phyloP scores from a whole-genome alignment of 2,329 filamentous ascomycete species.

The Cladophialophora exuberans region DNA sequence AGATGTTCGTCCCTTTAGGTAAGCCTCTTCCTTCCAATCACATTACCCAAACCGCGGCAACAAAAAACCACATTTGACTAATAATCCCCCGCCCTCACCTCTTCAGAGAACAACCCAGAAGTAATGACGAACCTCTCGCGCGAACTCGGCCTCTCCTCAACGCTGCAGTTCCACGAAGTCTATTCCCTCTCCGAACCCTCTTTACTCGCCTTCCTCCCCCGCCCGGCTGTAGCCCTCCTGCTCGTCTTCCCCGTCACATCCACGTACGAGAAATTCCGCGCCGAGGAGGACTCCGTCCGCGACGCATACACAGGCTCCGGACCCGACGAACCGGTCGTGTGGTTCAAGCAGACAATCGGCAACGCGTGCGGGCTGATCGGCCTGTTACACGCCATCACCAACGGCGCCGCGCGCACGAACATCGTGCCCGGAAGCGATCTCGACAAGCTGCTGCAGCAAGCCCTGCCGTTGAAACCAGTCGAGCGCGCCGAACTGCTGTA shows the following conservation, averaged over 20 bases:
- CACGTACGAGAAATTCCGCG: slow-evolving; percentile 76
- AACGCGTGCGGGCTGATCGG: slow-evolving; percentile 94
- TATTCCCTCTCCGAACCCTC: slow-evolving; percentile 86
- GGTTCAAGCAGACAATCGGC: slow-evolving; percentile 93
- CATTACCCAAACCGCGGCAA: not conserved
- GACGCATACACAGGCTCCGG: slow-evolving; percentile 70
- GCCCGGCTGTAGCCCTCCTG: slow-evolving; percentile 83
- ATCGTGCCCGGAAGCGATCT: slow-evolving; percentile 57
- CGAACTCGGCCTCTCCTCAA: slow-evolving; percentile 78
- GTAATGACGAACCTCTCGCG: slow-evolving; percentile 84
- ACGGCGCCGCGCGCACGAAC: slow-evolving; percentile 69
- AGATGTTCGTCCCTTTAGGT: slow-evolving; percentile 55
- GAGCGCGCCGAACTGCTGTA: slow-evolving; percentile 77
- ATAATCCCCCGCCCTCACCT: not conserved
- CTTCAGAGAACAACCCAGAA: slow-evolving; percentile 74
- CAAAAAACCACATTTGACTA: not conserved
- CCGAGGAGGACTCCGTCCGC: slow-evolving; percentile 69
- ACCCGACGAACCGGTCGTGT: slow-evolving; percentile 74
- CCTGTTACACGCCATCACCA: slow-evolving; percentile 77
- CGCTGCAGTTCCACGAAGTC: slow-evolving; percentile 83
- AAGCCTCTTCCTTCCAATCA: slow-evolving; percentile 10
- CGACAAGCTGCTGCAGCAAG: slow-evolving; percentile 65
- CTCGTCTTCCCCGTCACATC: slow-evolving; percentile 87
- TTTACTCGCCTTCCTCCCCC: slow-evolving; percentile 82
- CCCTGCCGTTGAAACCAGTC: slow-evolving; percentile 68